phyloP scores from a whole-genome alignment of 163 green algal genomes.

The Coccomyxa subellipsoidea region DNA sequence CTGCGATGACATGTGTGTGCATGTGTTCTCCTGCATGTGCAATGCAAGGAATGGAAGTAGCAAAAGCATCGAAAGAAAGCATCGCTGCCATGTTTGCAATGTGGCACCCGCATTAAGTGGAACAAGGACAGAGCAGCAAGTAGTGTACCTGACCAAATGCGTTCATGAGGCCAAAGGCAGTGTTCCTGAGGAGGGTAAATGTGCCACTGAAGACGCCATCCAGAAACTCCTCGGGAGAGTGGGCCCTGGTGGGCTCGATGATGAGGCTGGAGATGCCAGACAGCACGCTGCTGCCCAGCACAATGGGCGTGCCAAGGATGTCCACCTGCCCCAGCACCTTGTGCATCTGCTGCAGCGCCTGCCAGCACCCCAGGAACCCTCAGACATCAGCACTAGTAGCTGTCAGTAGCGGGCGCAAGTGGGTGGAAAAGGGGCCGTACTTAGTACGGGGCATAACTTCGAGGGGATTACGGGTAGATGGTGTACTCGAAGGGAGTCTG shows the following conservation, averaged over 20 bases:
- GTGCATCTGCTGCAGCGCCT: constrained; percentile 52
- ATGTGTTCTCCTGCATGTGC: too few relatives aligned
- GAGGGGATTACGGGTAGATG: too few relatives aligned
- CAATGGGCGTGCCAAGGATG: constrained; percentile 50
- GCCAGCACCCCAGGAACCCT: constrained; percentile 2
- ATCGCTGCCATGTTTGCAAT: too few relatives aligned
- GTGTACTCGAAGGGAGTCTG: too few relatives aligned
- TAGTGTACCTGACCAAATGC: constrained; percentile 38
- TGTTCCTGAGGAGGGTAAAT: constrained; percentile 46
- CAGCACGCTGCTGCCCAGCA: constrained; percentile 41
- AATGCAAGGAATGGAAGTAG: not conserved
- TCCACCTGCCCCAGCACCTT: constrained; percentile 61
- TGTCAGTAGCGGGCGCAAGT: too few relatives aligned
- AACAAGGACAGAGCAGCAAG: too few relatives aligned
- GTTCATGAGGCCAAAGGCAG: constrained; percentile 46
- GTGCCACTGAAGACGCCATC: constrained; percentile 36
- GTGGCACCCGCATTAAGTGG: too few relatives aligned
- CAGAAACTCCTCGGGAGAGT: constrained; percentile 46
- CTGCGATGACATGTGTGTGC: too few relatives aligned
- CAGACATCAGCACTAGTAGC: too few relatives aligned
- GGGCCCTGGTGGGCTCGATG: constrained; percentile 46
- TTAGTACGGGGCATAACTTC: too few relatives aligned
- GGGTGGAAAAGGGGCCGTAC: too few relatives aligned
- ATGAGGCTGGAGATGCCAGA: constrained; percentile 47
- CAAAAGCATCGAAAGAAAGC: too few relatives aligned